These are phyloP conservation scores for Scheffersomyces segobiensis DNA, from an alignment of 1,139 yeast species.

Conservation along the genomic window DNA sequence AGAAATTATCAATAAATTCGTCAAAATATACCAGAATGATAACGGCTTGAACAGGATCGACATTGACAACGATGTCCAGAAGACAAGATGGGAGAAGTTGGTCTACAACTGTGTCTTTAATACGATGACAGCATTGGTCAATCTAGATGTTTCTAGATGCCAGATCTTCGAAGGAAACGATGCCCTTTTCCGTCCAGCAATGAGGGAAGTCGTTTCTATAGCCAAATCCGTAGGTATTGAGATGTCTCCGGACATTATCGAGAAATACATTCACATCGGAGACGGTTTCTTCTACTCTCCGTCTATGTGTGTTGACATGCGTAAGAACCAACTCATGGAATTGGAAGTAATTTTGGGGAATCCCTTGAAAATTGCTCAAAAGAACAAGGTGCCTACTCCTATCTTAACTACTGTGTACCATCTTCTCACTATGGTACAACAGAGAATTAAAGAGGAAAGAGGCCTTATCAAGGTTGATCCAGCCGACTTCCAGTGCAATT, in stretches of 20 bases:
- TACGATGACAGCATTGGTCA: slow-evolving; percentile 55
- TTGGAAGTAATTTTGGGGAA: slow-evolving; percentile 71
- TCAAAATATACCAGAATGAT: slow-evolving; percentile 47
- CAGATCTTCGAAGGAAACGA: slow-evolving; percentile 56
- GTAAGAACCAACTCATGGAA: slow-evolving; percentile 71
- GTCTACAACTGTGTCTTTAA: slow-evolving; percentile 71
- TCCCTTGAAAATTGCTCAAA: slow-evolving; percentile 61
- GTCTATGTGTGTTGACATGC: slow-evolving; percentile 72
- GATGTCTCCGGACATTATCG: slow-evolving; percentile 45
- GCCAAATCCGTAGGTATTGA: slow-evolving; percentile 66
- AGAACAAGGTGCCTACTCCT: slow-evolving; percentile 59
- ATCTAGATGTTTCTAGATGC: slow-evolving; percentile 56
- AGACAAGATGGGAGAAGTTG: slow-evolving; percentile 70
- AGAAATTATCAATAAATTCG: slow-evolving; percentile 40
- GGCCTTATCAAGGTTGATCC: slow-evolving; percentile 40
- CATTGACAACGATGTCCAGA: slow-evolving; percentile 49
- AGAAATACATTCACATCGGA: slow-evolving; percentile 55
- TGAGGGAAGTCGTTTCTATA: slow-evolving; percentile 60
- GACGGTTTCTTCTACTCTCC: slow-evolving; percentile 69
- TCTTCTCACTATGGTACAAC: slow-evolving; percentile 60
- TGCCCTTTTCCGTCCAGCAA: slow-evolving; percentile 56
- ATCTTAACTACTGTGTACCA: slow-evolving; percentile 55
- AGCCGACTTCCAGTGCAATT: slow-evolving; percentile 27
- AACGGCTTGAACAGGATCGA: slow-evolving; percentile 40
- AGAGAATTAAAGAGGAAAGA: slow-evolving; percentile 54